Evolutionary conservation across 2,329 filamentous ascomycete genomes (phyloP).

Genomic region (Penicillium hesseltinei): DNA sequence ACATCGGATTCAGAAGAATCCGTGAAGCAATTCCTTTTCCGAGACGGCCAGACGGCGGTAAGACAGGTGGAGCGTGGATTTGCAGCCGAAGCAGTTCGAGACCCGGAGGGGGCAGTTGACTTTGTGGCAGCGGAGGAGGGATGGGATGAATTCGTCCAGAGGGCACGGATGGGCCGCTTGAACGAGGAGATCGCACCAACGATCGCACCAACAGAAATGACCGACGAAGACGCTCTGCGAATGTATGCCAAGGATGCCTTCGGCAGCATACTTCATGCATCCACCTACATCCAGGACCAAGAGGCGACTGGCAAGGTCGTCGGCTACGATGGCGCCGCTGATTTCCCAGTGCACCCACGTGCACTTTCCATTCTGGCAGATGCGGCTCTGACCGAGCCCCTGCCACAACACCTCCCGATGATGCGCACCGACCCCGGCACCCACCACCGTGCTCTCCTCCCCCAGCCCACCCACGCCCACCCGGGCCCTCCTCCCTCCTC

Average conservation of each 20-base stretch:
- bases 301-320: not conserved
- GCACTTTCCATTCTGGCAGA: constrained; percentile 40
- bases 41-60: constrained; percentile 19
- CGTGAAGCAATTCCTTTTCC: constrained; percentile 26
- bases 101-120: constrained; percentile 34
- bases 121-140: constrained; percentile 36
- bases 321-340: constrained; percentile 10
- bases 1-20: constrained; percentile 30
- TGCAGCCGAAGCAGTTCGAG: constrained; percentile 35
- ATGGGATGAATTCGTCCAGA: constrained; percentile 44
- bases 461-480: constrained; percentile 24
- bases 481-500: constrained; percentile 22
- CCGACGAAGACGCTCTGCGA: constrained; percentile 22
- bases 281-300: constrained; percentile 21
- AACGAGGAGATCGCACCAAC: constrained; percentile 42
- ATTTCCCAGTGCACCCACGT: constrained; percentile 15
- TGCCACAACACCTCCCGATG: constrained; percentile 42
- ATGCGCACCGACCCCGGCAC: constrained; percentile 43
- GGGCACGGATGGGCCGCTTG: constrained; percentile 39
- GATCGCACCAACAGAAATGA: constrained; percentile 38
- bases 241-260: constrained; percentile 26
- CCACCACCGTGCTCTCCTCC: constrained; percentile 32
- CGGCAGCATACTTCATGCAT: constrained; percentile 31
- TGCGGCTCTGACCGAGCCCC: constrained; percentile 21
- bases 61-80: constrained; percentile 35